Base-by-base conservation (phyloP, 1,284 basidiomycete genomes). In the Trametes versicolor region DNA sequence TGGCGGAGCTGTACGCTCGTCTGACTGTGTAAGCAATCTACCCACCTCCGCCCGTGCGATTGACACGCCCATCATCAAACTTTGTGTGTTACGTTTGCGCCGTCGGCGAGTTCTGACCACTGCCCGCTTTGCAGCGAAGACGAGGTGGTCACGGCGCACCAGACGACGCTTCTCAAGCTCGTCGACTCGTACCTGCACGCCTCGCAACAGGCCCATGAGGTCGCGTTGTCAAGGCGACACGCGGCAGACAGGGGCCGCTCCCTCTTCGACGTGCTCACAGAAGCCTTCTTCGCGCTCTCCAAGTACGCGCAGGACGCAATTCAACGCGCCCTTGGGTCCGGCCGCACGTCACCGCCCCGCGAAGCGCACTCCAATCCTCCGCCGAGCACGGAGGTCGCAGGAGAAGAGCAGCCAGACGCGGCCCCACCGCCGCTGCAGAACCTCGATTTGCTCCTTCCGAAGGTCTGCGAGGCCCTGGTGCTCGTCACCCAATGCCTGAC, bases 111-210 rank as follows among this genome's bases (percentile, higher is more conserved):
- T 69, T 60, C 63, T 57, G 54, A 47, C 61, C 27, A 27, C 32
- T 21, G 51, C 47, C 29, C 64, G 39, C 59, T 51, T 55, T 53
- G 51, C 55, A 94, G 93, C 66, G 69, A 80, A 29, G 87, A 84
- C 53, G 94, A 95, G 77, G 81, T 89, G n/a, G 85, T 95, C 47
- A 87, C 92, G 3, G 93, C 94, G 0, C 88, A 91, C 70, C 95
- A 96, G 76, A 94, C 89, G 1, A 91, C 87, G 13, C 78, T 96
- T n/a, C 84, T 97, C 62, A 96, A 96, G 77, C 81, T 96, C 7
- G 79, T 96, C 19, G 95, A 97, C 75, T 92, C 93, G 2, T 89
- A 91, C 73, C 80, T 95, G 58, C 89, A 92, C 69, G 82, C 85
- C 12, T 62, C 66, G 19, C 47, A 70, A 13, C 63, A 58, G 29